A percentile compares a stretch with the other conserved stretches of the same genome.
Evolutionary conservation across 805 yeast species (phyloP).

Genomic region (Metschnikowia cubensis): DNA sequence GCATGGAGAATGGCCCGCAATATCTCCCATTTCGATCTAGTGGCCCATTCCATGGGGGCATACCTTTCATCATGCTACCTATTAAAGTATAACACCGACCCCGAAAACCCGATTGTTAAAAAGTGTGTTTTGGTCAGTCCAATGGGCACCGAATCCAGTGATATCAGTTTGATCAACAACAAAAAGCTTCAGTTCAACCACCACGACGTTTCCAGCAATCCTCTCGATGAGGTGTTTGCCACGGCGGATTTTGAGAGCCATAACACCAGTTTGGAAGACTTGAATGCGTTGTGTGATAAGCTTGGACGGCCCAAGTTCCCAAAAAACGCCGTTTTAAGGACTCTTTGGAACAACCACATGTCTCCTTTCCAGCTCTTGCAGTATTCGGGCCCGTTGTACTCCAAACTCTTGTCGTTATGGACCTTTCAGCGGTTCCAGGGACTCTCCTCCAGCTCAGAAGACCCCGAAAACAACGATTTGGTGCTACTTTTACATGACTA

Average conservation of each 20-base stretch:
- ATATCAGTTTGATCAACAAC: constrained; percentile 30
- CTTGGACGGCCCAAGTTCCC: constrained; percentile 40
- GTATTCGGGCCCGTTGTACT: constrained; percentile 35
- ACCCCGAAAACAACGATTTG: constrained; percentile 15
- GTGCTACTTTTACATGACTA: constrained; percentile 37
- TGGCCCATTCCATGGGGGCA: constrained; percentile 44
- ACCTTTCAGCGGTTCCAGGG: constrained; percentile 37
- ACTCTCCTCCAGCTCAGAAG: constrained; percentile 18
- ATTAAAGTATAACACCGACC: constrained; percentile 31
- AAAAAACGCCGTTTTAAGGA: constrained; percentile 24
- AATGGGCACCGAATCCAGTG: constrained; percentile 42
- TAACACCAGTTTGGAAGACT: constrained; percentile 16
- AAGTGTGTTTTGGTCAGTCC: constrained; percentile 35
- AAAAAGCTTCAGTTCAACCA: constrained; percentile 30
- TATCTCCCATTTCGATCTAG: constrained; percentile 26
- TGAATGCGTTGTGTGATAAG: constrained; percentile 25
- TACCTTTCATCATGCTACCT: constrained; percentile 38
- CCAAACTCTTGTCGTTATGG: constrained; percentile 40
- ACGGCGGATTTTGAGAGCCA: constrained; percentile 18
- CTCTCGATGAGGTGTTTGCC: constrained; percentile 30
- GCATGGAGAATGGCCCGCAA: constrained; percentile 29
- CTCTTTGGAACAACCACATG: constrained; percentile 36
- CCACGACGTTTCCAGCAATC: constrained; percentile 33
- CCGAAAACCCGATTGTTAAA: constrained; percentile 16
- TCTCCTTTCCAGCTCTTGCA: constrained; percentile 41